A percentile compares a stretch with the other conserved stretches of the same genome.
Conservation (phyloP, 169 alveolate species). For the Plasmodium gonderi region DNA sequence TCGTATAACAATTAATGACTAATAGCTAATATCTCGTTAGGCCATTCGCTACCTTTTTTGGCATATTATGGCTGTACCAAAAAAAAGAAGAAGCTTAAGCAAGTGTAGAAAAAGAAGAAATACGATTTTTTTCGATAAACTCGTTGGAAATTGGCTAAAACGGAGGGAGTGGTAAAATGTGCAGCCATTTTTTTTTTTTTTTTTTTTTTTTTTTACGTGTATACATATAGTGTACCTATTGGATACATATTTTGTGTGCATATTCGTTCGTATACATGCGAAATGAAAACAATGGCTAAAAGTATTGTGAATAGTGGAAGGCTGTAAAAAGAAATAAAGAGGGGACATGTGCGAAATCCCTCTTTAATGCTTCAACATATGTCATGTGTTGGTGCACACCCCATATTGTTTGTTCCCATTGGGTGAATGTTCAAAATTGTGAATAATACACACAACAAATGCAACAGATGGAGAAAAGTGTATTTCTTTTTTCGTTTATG, state of each 20-base stretch:
- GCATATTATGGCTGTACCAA: slow-evolving; percentile 85
- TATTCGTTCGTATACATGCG: background rate
- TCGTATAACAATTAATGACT: background rate
- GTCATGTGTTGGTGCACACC: background rate
- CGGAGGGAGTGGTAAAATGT: slow-evolving; percentile 82
- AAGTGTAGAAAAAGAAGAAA: slow-evolving; percentile 83
- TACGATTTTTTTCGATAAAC: slow-evolving; percentile 83
- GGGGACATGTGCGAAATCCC: background rate
- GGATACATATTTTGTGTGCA: background rate
- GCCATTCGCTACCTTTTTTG: slow-evolving; percentile 1
- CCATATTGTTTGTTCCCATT: no score
- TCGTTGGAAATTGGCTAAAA: slow-evolving; percentile 84
- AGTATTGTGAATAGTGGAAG: background rate
- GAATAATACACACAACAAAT: background rate
- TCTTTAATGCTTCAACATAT: background rate
- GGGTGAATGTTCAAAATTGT: no score
- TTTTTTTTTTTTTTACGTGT: slow-evolving; percentile 35
- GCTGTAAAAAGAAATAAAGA: background rate
- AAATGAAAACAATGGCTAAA: background rate
- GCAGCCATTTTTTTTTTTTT: background rate
- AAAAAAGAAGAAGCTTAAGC: slow-evolving; percentile 79
- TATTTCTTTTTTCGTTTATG: background rate
- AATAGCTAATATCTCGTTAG: background rate
- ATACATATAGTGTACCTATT: no score
- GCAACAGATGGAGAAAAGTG: background rate